Conservation (phyloP, 345 rosid genomes). For the Durio zibethinus region DNA sequence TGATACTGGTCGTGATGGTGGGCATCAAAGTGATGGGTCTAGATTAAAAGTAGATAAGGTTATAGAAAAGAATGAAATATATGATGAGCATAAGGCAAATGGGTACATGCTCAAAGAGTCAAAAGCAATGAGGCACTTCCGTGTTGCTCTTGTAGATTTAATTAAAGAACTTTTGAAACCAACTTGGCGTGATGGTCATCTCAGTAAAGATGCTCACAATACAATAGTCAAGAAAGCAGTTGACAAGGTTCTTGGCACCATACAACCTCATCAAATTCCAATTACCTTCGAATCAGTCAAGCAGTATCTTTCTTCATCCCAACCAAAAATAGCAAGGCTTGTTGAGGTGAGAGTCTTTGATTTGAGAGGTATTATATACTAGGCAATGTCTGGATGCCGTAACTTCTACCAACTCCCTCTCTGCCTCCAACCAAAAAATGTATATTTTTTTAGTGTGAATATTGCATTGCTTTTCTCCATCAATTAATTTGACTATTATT, state of each 20-base stretch:
- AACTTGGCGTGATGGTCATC: slow-evolving; percentile 74
- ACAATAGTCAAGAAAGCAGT: slow-evolving; percentile 63
- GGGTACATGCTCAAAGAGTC: slow-evolving; percentile 41
- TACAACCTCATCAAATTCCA: slow-evolving; percentile 64
- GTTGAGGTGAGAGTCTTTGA: slow-evolving; percentile 59
- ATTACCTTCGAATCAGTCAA: slow-evolving; percentile 39
- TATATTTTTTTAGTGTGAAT: background rate
- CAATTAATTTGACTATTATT: background rate
- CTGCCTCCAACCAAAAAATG: background rate
- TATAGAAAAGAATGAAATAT: slow-evolving; percentile 33
- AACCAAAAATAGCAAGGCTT: slow-evolving; percentile 65
- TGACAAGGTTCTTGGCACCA: slow-evolving; percentile 64
- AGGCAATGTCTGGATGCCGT: background rate
- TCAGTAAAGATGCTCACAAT: slow-evolving; percentile 80
- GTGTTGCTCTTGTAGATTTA: slow-evolving; percentile 55
- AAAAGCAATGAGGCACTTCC: slow-evolving; percentile 57
- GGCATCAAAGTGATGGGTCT: slow-evolving; percentile 40
- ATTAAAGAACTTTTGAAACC: slow-evolving; percentile 78
- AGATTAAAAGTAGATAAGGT: slow-evolving; percentile 35
- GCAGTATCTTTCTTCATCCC: slow-evolving; percentile 56
- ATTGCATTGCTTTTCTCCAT: background rate
- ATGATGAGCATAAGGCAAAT: slow-evolving; percentile 44
- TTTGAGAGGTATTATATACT: slow-evolving; percentile 1
- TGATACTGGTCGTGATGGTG: slow-evolving; percentile 29
- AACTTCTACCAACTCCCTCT: background rate